Evolutionary conservation across 306 rosid genomes (phyloP).

Genomic region (Prunus kanzakura): DNA sequence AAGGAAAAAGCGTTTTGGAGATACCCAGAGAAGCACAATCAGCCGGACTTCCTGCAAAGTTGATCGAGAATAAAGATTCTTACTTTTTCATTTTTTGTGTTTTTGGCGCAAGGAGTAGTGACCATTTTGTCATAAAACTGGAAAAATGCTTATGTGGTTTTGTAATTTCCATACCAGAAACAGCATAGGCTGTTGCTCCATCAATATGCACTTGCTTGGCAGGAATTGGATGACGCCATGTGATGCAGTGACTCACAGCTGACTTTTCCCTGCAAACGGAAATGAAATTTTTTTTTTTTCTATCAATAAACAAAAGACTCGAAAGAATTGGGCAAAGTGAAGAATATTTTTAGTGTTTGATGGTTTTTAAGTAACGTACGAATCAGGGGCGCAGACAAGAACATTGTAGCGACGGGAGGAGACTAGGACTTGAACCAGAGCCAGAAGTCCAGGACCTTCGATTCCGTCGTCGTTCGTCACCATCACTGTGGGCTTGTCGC

Average conservation of each 20-base stretch:
- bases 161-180: conserved; percentile 46
- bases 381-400: conserved; percentile 86
- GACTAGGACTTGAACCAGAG: conserved; percentile 73
- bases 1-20: conserved; percentile 70
- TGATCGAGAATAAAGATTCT: neutral
- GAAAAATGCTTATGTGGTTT: neutral
- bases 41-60: conserved; percentile 80
- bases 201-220: conserved; percentile 59
- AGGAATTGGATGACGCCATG: conserved; percentile 64
- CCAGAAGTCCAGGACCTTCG: conserved; percentile 80
- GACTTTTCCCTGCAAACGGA: conserved; percentile 61
- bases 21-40: conserved; percentile 87
- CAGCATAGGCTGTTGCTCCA: conserved; percentile 71
- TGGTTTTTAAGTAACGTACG: conserved; percentile 33
- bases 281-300: neutral
- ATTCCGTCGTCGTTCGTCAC: conserved; percentile 96
- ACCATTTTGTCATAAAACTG: neutral
- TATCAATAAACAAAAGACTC: neutral
- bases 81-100: neutral
- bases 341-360: neutral
- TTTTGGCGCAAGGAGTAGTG: neutral
- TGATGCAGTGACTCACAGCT: conserved; percentile 76
- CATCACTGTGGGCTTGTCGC: conserved; percentile 48
- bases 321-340: neutral
- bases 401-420: conserved; percentile 52